Evolutionary conservation across 306 rosid genomes (phyloP).

Genomic region (Psophocarpus tetragonolobus): DNA sequence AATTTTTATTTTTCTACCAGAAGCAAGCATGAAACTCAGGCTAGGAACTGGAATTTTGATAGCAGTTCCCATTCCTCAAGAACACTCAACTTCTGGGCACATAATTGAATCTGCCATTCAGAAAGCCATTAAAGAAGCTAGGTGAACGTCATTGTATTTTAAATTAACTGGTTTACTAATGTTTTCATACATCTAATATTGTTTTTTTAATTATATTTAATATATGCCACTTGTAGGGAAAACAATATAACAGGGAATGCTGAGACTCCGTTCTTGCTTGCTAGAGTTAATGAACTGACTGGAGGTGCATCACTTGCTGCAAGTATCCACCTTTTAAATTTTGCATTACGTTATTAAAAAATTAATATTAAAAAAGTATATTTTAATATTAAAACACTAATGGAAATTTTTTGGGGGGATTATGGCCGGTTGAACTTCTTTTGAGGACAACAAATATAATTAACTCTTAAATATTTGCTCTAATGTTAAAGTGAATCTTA

Average conservation of each 20-base stretch:
- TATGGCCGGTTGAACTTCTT: neutral
- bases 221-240: slow-evolving; percentile 50
- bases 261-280: slow-evolving; percentile 89
- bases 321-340: slow-evolving; percentile 63
- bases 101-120: slow-evolving; percentile 78
- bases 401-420: too few species aligned
- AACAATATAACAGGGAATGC: slow-evolving; percentile 75
- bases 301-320: slow-evolving; percentile 89
- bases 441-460: neutral
- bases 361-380: neutral
- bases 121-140: slow-evolving; percentile 73
- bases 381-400: neutral
- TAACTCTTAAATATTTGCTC: neutral
- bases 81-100: slow-evolving; percentile 76
- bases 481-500: slow-evolving; percentile 40
- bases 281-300: slow-evolving; percentile 70
- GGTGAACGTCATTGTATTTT: slow-evolving; percentile 47
- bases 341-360: neutral
- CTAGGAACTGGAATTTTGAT: slow-evolving; percentile 79
- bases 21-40: slow-evolving; percentile 65
- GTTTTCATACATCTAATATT: neutral
- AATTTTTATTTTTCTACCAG: slow-evolving; percentile 42
- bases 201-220: neutral
- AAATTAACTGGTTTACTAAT: too few species aligned
- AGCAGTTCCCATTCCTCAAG: slow-evolving; percentile 87